Base-by-base conservation (phyloP, 805 yeast species). In the Cephaloascus albidus region DNA sequence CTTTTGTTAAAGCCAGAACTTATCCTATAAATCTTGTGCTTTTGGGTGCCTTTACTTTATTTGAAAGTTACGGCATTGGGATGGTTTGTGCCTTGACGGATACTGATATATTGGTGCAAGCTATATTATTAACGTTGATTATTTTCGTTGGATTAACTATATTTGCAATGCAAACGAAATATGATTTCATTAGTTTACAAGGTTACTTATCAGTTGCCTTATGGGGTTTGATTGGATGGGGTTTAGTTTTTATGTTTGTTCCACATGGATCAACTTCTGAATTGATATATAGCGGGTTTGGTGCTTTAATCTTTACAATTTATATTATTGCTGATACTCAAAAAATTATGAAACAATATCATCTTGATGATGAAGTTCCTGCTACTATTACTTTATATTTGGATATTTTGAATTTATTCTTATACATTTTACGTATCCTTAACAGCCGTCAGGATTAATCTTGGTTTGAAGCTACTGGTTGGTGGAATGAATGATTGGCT, bases 261-360 rank as follows among this genome's bases (percentile, higher is more conserved):
- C 72, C 85, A 30, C 69, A 70, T 58, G 55, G 70, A 40, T 57
- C 72, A n/a, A 64, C 68, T n/a, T 58, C 74, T 36, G 88, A 84
- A 49, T 55, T 82, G 45, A 60, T 78, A 3, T 86, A 83, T 61
- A 75, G 88, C 26, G 75, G 78, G 44, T 54, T 81, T 35, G 95
- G 93, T 18, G 93, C 94, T 3, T 51, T 81, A 33, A 60, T 87
- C 2, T 87, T 87, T 59, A 67, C 81, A 12, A 74, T 78, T 3
- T 86, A 81, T 53, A 71, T 88, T 42, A 60, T 87, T 38, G 75
- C 85, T 36, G 96, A 87, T 57, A 87, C 95, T 17, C 95, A 87
- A 58, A 56, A 76, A 48, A 75, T 87, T 40, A 72, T 87, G 77
- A 78, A 81, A 53, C 78, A 76, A 41, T 77, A 69, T 48, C 81